Evolutionary conservation across 257 asterid genomes (phyloP).

Genomic region (Nicotiana sylvestris): DNA sequence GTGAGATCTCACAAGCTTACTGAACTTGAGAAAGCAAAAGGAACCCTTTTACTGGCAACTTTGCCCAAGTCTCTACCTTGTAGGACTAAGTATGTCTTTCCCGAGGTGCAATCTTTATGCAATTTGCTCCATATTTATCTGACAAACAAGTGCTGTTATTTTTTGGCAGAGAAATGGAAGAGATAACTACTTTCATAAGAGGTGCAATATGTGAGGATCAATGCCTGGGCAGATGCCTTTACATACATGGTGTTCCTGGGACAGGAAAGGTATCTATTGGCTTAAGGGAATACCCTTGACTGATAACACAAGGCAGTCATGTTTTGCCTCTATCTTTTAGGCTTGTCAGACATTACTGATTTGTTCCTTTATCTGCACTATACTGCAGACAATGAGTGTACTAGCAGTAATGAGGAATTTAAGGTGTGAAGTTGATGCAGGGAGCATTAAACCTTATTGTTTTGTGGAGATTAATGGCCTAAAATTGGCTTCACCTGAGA

Average conservation of each 20-base stretch:
- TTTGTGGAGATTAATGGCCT: slow-evolving; percentile 95
- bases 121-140: slow-evolving; percentile 10
- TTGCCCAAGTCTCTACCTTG: slow-evolving; percentile 90
- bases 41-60: slow-evolving; percentile 80
- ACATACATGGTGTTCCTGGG: slow-evolving; percentile 98
- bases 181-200: slow-evolving; percentile 74
- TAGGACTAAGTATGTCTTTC: slow-evolving; percentile 64
- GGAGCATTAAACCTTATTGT: slow-evolving; percentile 71
- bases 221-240: slow-evolving; percentile 92
- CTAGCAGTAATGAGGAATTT: slow-evolving; percentile 76
- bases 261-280: slow-evolving; percentile 77
- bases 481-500: slow-evolving; percentile 92
- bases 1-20: slow-evolving; percentile 81
- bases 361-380: slow-evolving; percentile 20
- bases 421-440: slow-evolving; percentile 81
- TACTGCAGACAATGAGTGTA: slow-evolving; percentile 91
- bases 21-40: slow-evolving; percentile 85
- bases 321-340: background rate
- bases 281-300: background rate
- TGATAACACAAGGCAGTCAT: background rate
- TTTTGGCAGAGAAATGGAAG: slow-evolving; percentile 76
- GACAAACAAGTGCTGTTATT: background rate
- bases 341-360: slow-evolving; percentile 2
- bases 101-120: slow-evolving; percentile 1
- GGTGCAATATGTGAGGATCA: slow-evolving; percentile 88